Percentiles rank a stretch among this genome's conserved stretches.
Conservation (phyloP, 2,329 filamentous ascomycete genomes). For the Neofusicoccum umdonicola region DNA sequence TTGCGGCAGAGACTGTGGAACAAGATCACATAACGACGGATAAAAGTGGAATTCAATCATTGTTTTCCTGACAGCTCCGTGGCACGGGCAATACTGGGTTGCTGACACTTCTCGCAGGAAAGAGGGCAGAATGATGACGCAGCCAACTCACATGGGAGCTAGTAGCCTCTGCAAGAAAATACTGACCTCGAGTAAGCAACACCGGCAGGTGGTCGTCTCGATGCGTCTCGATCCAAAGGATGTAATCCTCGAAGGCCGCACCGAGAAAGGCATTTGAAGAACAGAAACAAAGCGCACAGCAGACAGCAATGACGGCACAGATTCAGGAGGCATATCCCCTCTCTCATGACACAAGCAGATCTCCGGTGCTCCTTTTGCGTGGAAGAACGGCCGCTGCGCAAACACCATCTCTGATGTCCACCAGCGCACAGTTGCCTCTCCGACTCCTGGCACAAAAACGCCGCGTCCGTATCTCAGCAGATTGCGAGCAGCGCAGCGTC, state of each 20-base stretch:
- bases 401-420: neutral
- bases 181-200: no score
- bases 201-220: no score
- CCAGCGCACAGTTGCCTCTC: neutral
- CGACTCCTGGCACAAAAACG: neutral
- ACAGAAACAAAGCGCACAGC: no score
- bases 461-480: neutral
- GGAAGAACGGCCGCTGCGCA: neutral
- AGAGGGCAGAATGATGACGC: no score
- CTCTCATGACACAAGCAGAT: neutral
- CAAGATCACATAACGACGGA: neutral
- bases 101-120: neutral
- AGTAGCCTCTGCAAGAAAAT: no score
- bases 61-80: neutral
- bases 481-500: neutral
- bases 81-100: neutral
- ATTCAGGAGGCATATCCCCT: neutral
- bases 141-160: no score
- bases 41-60: neutral
- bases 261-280: no score
- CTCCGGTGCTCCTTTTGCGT: neutral
- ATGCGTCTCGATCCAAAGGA: no score
- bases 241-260: no score
- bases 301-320: neutral
- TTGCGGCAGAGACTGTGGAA: no score